Evolutionary conservation across 306 rosid species (phyloP).

Genomic region (Castanea mollissima): DNA sequence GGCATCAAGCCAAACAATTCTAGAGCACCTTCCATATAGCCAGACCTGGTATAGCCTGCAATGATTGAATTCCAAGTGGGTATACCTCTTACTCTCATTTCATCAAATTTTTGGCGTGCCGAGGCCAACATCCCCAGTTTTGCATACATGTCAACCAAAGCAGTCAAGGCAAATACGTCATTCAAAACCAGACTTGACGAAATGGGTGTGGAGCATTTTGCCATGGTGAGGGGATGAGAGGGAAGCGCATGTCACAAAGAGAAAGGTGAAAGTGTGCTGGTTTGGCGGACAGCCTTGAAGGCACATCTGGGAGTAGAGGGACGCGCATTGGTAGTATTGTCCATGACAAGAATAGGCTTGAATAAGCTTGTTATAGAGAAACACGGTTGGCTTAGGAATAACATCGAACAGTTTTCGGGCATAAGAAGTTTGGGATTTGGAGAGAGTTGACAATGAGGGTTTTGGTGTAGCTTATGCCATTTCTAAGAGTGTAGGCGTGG

Average conservation of each 20-base stretch:
- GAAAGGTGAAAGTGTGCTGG: slow-evolving; percentile 56
- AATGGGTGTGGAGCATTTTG: slow-evolving; percentile 57
- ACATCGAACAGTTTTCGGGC: slow-evolving; percentile 47
- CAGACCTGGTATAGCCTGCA: slow-evolving; percentile 54
- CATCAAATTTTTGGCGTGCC: slow-evolving; percentile 57
- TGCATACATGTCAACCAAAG: slow-evolving; percentile 65
- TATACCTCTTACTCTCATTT: slow-evolving; percentile 40
- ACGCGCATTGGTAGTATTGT: slow-evolving; percentile 36
- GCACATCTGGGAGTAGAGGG: slow-evolving; percentile 57
- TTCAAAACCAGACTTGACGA: slow-evolving; percentile 57
- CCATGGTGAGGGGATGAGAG: slow-evolving; percentile 41
- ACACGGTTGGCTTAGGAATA: slow-evolving; percentile 47
- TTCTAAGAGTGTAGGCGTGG: slow-evolving; percentile 64
- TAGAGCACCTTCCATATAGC: slow-evolving; percentile 54
- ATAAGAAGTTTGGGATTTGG: slow-evolving; percentile 51
- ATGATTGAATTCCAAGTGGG: slow-evolving; percentile 74
- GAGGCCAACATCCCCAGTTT: slow-evolving; percentile 43
- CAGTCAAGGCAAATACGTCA: slow-evolving; percentile 54
- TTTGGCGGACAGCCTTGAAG: slow-evolving; percentile 50
- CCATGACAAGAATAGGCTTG: slow-evolving; percentile 45
- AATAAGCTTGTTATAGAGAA: slow-evolving; percentile 70
- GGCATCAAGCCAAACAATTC: slow-evolving; percentile 57
- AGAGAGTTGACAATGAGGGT: slow-evolving; percentile 52
- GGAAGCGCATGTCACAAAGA: slow-evolving; percentile 55
- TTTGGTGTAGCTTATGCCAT: slow-evolving; percentile 51